phyloP scores from a whole-genome alignment of 257 asterid genomes.

The Catharanthus roseus region DNA sequence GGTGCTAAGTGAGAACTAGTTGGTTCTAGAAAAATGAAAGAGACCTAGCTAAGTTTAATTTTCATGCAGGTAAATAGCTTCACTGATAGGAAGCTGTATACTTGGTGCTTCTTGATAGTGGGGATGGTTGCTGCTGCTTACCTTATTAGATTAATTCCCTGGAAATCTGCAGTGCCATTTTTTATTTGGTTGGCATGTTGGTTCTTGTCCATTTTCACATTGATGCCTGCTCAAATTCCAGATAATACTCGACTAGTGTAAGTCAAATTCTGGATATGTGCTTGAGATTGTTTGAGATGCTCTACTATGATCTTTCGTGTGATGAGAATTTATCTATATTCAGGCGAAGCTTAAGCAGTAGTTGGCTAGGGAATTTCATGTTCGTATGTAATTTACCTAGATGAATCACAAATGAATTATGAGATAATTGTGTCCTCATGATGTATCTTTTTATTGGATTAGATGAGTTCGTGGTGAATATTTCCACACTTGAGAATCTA shows the following conservation, averaged over 20 bases:
- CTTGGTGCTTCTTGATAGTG: constrained; percentile 74
- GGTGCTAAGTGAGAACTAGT: constrained; percentile 18
- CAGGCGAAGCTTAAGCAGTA: neutral
- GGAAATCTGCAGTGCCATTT: constrained; percentile 52
- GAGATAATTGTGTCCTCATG: neutral
- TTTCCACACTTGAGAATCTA: neutral
- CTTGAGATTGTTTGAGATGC: neutral
- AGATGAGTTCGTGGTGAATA: neutral
- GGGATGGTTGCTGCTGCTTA: constrained; percentile 65
- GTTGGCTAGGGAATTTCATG: constrained; percentile 3
- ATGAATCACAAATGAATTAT: neutral
- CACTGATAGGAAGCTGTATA: constrained; percentile 71
- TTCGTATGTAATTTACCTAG: neutral
- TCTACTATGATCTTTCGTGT: neutral
- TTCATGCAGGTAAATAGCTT: constrained; percentile 79
- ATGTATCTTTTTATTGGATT: neutral
- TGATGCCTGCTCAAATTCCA: constrained; percentile 99
- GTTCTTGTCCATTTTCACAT: constrained; percentile 74
- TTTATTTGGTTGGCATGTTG: constrained; percentile 69
- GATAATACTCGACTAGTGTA: constrained; percentile 87
- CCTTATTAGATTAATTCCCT: constrained; percentile 48
- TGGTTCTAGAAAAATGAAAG: constrained; percentile 8
- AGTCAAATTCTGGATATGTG: constrained; percentile 21
- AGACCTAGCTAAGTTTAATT: neutral
- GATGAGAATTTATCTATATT: neutral